Percentiles rank a stretch among this genome's conserved stretches.
Evolutionary conservation across 805 yeast species (phyloP).

Genomic region (Suhomyces sp.): DNA sequence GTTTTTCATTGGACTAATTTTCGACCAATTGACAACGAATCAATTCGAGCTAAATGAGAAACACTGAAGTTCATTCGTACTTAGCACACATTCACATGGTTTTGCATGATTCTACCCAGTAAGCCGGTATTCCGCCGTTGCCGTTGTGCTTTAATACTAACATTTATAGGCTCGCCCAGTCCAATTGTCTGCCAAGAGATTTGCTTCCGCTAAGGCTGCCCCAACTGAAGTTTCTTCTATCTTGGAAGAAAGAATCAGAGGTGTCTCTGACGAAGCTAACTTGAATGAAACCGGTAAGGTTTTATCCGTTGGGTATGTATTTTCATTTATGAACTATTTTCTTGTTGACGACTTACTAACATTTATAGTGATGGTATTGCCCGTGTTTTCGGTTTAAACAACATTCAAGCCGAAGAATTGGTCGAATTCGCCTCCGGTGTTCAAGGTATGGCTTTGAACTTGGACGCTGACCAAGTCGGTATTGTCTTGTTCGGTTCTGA

Average conservation of each 20-base stretch:
- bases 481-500: constrained; percentile 99
- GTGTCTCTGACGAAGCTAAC: constrained; percentile 96
- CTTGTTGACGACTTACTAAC: constrained; percentile 34
- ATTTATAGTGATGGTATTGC: constrained; percentile 95
- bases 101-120: neutral
- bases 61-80: neutral
- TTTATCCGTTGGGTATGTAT: constrained; percentile 69
- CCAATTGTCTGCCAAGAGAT: constrained; percentile 65
- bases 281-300: constrained; percentile 99
- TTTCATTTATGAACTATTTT: constrained; percentile 4
- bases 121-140: neutral
- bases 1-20: neutral
- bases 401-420: constrained; percentile 99
- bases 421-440: constrained; percentile 99
- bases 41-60: neutral
- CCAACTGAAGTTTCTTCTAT: constrained; percentile 99
- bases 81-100: neutral
- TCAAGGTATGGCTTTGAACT: constrained; percentile 99
- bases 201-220: constrained; percentile 94
- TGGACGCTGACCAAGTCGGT: constrained; percentile 99
- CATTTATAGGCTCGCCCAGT: constrained; percentile 67
- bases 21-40: neutral
- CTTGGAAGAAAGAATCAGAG: constrained; percentile 98
- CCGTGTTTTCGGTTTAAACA: constrained; percentile 99
- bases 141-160: constrained; percentile 25